Base-by-base conservation (phyloP, 2,329 filamentous ascomycete genomes). In the Lachnellula suecica region DNA sequence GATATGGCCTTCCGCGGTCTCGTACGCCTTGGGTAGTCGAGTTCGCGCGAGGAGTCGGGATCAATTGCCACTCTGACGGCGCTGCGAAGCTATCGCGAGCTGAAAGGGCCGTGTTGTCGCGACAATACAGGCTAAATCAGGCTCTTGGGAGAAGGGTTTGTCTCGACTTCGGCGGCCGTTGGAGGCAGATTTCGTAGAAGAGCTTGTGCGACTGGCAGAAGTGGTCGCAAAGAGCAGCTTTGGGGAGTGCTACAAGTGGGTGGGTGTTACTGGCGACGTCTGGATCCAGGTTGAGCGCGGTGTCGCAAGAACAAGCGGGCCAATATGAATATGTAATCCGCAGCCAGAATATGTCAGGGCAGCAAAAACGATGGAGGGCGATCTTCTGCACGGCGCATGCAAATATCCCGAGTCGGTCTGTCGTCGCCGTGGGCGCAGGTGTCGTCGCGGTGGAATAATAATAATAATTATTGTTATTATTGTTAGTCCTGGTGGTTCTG, bases 111-210 rank as follows among this genome's bases (percentile, higher is more conserved):
- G 4, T 42, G 20, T 44, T n/a, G 25, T 60, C 49, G 60, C 54
- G 57, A 59, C 46, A 43, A 44, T 57, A 59, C 57, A 59, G 59
- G 57, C 59, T 62, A 57, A 59, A 64, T 61, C 55, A 54, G 52
- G 50, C 49, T 44, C 37, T 19, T 25, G 38, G 46, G 44, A 51
- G 45, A 48, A 41, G 31, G 38, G 37, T 43, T 44, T 10, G 25
- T 43, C 25, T 37, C 46, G 17, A 42, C 2, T 42, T 27, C 10
- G 15, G 20, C n/a, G 15, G 13, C 7, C 17, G 35, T 24, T 31
- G 34, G 24, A 23, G 20, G 17, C 20, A 15, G 37, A 37, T 1
- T 23, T 49, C 29, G 44, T 19, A 37, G 31, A 11, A 37, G 13
- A 15, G 27, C 19, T 19, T 42, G 60, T 60, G 51, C 50, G 47